Conservation (phyloP, 768 basidiomycete genomes). For the Leccinum incarnatum region DNA sequence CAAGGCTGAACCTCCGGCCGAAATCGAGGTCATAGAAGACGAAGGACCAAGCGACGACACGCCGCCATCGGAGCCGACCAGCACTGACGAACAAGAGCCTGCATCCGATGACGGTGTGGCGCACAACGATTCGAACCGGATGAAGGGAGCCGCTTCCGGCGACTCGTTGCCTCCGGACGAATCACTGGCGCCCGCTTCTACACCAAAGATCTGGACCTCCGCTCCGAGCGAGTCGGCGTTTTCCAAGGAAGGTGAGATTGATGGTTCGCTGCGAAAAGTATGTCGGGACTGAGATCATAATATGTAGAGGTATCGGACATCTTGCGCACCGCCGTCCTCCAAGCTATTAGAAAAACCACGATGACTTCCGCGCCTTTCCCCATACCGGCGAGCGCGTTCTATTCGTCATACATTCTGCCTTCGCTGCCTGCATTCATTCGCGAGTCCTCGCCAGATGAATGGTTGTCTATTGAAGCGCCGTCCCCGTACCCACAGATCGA, state of each 20-base stretch:
- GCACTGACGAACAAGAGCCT: constrained; percentile 4
- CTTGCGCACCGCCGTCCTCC: constrained; percentile 61
- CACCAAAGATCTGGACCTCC: constrained; percentile 2
- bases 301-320: constrained; percentile 34
- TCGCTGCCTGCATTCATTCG: constrained; percentile 63
- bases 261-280: not conserved
- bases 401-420: constrained; percentile 74
- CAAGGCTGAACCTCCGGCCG: constrained; percentile 54
- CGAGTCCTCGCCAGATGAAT: constrained; percentile 12
- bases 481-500: constrained; percentile 48
- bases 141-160: constrained; percentile 23
- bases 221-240: constrained; percentile 13
- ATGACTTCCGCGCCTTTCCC: constrained; percentile 61
- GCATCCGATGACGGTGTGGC: constrained; percentile 5
- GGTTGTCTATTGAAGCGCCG: constrained; percentile 15
- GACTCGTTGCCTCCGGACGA: constrained; percentile 9
- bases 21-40: constrained; percentile 27
- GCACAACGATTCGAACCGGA: constrained; percentile 12
- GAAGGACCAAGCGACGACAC: constrained; percentile 9
- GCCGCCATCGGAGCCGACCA: constrained; percentile 8
- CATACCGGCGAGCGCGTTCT: constrained; percentile 71
- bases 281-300: not conserved
- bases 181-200: constrained; percentile 2
- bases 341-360: constrained; percentile 51
- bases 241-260: constrained; percentile 30